Evolutionary conservation across 225 moss, liverwort and hornwort genomes (phyloP).

Genomic region (Physcomitrellopsis africana): DNA sequence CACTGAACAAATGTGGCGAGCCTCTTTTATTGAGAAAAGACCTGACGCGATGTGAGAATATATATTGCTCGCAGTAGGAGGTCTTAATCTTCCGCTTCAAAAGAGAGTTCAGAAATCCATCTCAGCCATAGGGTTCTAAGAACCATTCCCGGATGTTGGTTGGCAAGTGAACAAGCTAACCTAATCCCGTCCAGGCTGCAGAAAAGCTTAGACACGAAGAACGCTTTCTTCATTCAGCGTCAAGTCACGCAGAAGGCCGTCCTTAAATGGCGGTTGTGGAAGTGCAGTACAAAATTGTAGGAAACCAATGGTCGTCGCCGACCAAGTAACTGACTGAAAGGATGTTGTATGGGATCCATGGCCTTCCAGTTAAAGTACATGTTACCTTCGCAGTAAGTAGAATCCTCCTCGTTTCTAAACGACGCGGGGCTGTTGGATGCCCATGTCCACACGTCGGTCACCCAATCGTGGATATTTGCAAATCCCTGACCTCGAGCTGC

Average conservation of each 20-base stretch:
- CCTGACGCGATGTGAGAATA: constrained; percentile 11
- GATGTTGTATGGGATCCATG: background rate
- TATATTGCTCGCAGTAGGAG: constrained; percentile 17
- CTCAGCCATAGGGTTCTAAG: background rate
- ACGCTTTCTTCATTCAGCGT: background rate
- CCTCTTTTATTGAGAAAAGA: background rate
- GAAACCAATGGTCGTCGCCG: background rate
- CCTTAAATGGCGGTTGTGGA: background rate
- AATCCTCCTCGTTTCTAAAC: constrained; percentile 1
- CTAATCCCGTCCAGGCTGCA: background rate
- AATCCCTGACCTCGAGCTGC: no score
- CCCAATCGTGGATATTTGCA: background rate
- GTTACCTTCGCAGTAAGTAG: background rate
- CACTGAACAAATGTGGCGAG: constrained; percentile 17
- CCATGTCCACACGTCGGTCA: background rate
- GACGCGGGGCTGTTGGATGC: background rate
- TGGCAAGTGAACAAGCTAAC: constrained; percentile 14
- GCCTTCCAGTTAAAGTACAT: constrained; percentile 16
- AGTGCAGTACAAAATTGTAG: constrained; percentile 10
- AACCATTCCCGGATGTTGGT: constrained; percentile 10
- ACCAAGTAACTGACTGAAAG: background rate
- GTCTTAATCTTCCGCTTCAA: constrained; percentile 10
- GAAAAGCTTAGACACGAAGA: constrained; percentile 19
- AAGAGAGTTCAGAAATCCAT: constrained; percentile 1
- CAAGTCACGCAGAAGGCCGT: constrained; percentile 1